Percentiles rank a stretch among this genome's conserved stretches.
These are phyloP conservation scores for Patellifolia procumbens DNA, from an alignment of 179 eudicot species.

Conservation along the genomic window DNA sequence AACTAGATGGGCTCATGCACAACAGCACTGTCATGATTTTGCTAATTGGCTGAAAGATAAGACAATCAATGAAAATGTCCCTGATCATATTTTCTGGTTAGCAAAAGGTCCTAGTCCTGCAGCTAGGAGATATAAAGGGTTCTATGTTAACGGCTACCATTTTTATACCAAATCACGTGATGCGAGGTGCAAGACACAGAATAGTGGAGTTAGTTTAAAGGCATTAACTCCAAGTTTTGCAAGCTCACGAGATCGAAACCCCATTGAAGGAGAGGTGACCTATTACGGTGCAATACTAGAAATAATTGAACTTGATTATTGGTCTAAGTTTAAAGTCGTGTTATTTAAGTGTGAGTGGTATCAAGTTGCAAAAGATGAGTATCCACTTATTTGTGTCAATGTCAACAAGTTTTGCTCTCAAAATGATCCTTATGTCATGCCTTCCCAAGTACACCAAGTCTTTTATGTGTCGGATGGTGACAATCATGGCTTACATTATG, in stretches of 20 bases:
- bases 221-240: constrained; percentile 21
- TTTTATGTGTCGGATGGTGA: constrained; percentile 10
- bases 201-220: constrained; percentile 17
- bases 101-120: constrained; percentile 16
- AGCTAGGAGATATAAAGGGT: neutral
- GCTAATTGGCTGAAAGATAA: constrained; percentile 16
- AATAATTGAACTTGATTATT: constrained; percentile 27
- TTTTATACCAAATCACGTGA: constrained; percentile 16
- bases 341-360: constrained; percentile 22
- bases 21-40: constrained; percentile 22
- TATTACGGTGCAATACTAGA: constrained; percentile 24
- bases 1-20: constrained; percentile 8
- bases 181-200: constrained; percentile 9
- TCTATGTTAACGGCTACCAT: neutral
- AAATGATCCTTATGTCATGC: constrained; percentile 25
- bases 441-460: constrained; percentile 23
- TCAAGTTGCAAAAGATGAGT: constrained; percentile 20
- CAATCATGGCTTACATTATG: constrained; percentile 1
- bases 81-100: constrained; percentile 14
- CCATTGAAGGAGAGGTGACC: neutral
- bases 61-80: neutral
- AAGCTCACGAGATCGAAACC: constrained; percentile 19
- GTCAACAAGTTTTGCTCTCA: neutral
- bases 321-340: constrained; percentile 9
- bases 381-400: constrained; percentile 13